Percentiles rank a stretch among this genome's conserved stretches.
Evolutionary conservation across 495 filamentous ascomycete species (phyloP).

Genomic region (Penicillium waksmanii): DNA sequence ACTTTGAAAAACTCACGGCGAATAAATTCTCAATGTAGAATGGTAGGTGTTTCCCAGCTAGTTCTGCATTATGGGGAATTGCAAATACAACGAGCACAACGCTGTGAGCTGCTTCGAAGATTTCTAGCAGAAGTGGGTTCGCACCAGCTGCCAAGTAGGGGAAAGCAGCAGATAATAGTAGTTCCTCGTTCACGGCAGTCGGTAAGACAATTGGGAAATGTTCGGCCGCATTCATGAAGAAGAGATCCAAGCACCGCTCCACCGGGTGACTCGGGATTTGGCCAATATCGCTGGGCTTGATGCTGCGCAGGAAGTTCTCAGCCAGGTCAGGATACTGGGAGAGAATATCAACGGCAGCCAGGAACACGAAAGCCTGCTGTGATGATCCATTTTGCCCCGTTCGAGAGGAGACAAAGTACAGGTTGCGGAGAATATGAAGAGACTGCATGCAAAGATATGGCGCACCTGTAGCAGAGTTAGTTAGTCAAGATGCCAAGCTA

Average conservation of each 20-base stretch:
- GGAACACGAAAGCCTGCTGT: conserved; percentile 81
- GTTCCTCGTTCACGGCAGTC: conserved; percentile 64
- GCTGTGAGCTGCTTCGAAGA: conserved; percentile 92
- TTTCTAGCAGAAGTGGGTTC: conserved; percentile 66
- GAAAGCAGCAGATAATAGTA: conserved; percentile 73
- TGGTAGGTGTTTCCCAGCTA: conserved; percentile 75
- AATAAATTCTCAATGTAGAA: conserved; percentile 88
- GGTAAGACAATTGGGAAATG: conserved; percentile 77
- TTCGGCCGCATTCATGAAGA: conserved; percentile 88
- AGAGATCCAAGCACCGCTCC: conserved; percentile 80
- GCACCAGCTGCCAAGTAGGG: conserved; percentile 74
- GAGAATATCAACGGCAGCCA: conserved; percentile 88
- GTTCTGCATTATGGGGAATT: conserved; percentile 70
- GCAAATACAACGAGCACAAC: conserved; percentile 82
- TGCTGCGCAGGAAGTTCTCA: conserved; percentile 69
- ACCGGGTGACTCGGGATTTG: conserved; percentile 75
- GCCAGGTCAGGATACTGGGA: conserved; percentile 70
- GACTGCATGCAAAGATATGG: conserved; percentile 75
- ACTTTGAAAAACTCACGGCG: conserved; percentile 45
- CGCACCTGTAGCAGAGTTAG: conserved; percentile 45
- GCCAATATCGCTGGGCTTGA: conserved; percentile 60
- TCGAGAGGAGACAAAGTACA: conserved; percentile 87
- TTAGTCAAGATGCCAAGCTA: not conserved
- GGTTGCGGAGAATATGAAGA: conserved; percentile 76
- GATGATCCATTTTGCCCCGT: conserved; percentile 74